These are phyloP conservation scores for Streptanthus diversifolius DNA, from an alignment of 345 rosid species.

Conservation along the genomic window DNA sequence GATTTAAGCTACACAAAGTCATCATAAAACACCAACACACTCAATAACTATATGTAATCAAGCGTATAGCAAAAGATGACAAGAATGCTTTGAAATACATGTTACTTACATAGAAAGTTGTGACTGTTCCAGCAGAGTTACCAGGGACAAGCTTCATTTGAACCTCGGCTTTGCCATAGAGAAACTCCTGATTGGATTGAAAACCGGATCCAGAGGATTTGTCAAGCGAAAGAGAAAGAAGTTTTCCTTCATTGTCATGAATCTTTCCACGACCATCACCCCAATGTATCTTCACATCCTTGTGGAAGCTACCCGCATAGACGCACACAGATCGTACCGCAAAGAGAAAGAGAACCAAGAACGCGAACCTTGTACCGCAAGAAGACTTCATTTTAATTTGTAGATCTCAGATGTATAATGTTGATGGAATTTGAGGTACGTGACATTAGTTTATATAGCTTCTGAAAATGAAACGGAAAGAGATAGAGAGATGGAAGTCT, in stretches of 20 bases:
- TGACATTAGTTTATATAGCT: constrained; percentile 23
- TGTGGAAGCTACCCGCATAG: constrained; percentile 40
- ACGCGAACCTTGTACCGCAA: neutral
- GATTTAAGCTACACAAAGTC: constrained; percentile 31
- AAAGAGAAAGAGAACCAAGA: constrained; percentile 27
- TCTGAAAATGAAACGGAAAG: neutral
- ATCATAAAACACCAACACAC: neutral
- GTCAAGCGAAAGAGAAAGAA: constrained; percentile 57
- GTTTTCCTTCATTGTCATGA: constrained; percentile 45
- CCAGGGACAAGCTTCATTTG: constrained; percentile 59
- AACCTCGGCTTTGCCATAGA: constrained; percentile 48
- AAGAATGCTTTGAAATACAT: neutral
- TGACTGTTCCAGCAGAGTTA: constrained; percentile 60
- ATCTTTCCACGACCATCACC: constrained; percentile 61
- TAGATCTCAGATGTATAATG: constrained; percentile 26
- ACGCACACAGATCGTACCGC: constrained; percentile 7
- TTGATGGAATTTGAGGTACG: constrained; percentile 13
- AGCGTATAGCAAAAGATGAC: neutral
- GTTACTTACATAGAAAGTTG: constrained; percentile 48
- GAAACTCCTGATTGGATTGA: constrained; percentile 48
- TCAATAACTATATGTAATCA: neutral
- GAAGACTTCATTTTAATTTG: constrained; percentile 11
- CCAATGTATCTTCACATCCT: constrained; percentile 51
- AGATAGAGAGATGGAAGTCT: constrained; percentile 12
- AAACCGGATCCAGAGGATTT: constrained; percentile 58